A percentile compares a stretch with the other conserved stretches of the same genome.
Evolutionary conservation across 805 yeast species (phyloP).

Genomic region (Yarrowia sp.): DNA sequence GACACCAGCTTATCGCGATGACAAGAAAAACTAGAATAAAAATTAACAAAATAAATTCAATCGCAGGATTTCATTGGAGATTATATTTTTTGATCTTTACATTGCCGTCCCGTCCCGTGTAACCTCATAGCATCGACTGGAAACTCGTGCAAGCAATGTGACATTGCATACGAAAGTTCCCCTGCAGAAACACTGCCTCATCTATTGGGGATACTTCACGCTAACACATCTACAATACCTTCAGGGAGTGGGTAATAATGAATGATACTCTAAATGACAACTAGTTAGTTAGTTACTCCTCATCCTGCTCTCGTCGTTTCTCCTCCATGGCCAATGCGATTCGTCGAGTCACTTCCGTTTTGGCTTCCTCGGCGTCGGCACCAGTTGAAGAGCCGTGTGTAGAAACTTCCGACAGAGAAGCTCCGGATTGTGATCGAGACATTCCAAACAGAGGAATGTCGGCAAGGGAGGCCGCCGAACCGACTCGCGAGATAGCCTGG

Average conservation of each 20-base stretch:
- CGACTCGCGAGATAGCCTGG: constrained; percentile 55
- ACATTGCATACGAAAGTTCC: too few relatives aligned
- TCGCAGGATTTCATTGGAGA: too few relatives aligned
- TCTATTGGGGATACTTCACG: too few relatives aligned
- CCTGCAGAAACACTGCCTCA: too few relatives aligned
- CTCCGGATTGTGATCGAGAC: constrained; percentile 36
- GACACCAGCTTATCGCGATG: not conserved
- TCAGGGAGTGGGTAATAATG: not conserved
- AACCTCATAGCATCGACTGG: too few relatives aligned
- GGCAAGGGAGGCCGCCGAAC: constrained; percentile 58
- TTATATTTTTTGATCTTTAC: too few relatives aligned
- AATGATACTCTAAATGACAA: not conserved
- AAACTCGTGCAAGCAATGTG: too few relatives aligned
- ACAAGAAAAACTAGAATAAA: not conserved
- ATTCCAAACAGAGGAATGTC: constrained; percentile 59
- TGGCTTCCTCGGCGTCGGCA: constrained; percentile 27
- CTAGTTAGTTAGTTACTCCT: constrained; percentile 22
- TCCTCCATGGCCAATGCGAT: constrained; percentile 34
- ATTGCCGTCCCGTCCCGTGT: too few relatives aligned
- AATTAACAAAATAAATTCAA: too few relatives aligned
- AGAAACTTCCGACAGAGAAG: constrained; percentile 21
- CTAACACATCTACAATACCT: not conserved
- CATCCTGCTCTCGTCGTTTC: constrained; percentile 27
- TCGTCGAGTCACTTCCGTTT: constrained; percentile 31
- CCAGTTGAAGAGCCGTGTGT: constrained; percentile 14